Evolutionary conservation across 1,139 yeast genomes (phyloP).

Genomic region (Pichia sp.): DNA sequence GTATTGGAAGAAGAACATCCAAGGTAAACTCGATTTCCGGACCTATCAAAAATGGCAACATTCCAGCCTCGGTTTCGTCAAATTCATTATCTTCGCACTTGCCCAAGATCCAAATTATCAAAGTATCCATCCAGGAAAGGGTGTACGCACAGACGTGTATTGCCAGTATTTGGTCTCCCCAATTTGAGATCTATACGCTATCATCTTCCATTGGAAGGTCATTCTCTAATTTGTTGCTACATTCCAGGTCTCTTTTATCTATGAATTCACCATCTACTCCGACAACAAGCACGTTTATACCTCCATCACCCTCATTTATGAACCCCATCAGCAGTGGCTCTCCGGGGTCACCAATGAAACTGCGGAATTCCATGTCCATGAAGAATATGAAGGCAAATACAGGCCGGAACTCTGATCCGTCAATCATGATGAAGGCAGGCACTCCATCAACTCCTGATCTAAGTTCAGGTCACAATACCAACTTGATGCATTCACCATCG

Average conservation of each 20-base stretch:
- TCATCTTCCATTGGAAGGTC: conserved; percentile 11
- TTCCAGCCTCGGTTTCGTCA: not conserved
- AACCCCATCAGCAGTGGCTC: not conserved
- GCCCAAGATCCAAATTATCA: conserved; percentile 4
- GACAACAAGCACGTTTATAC: conserved; percentile 2
- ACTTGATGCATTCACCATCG: not conserved
- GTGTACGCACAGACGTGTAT: conserved; percentile 13
- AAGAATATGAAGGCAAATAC: too few species aligned
- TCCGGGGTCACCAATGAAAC: conserved; percentile 9
- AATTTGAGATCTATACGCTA: conserved; percentile 10
- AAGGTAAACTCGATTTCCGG: too few species aligned
- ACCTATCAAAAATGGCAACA: not conserved
- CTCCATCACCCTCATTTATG: conserved; percentile 14
- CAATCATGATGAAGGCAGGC: not conserved
- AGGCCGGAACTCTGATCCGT: too few species aligned
- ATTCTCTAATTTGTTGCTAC: conserved; percentile 10
- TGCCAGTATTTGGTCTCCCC: conserved; percentile 11
- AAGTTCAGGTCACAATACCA: not conserved
- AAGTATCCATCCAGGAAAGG: conserved; percentile 13
- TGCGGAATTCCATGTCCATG: conserved; percentile 8
- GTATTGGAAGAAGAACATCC: too few species aligned
- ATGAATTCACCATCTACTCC: conserved; percentile 8
- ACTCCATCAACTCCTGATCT: too few species aligned
- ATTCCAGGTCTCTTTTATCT: conserved; percentile 9
- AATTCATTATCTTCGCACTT: not conserved